Evolutionary conservation across 768 basidiomycete genomes (phyloP), one percentile per base, ranked within the genome.

Genomic region (Xerocomus brunneocitrinus): DNA sequence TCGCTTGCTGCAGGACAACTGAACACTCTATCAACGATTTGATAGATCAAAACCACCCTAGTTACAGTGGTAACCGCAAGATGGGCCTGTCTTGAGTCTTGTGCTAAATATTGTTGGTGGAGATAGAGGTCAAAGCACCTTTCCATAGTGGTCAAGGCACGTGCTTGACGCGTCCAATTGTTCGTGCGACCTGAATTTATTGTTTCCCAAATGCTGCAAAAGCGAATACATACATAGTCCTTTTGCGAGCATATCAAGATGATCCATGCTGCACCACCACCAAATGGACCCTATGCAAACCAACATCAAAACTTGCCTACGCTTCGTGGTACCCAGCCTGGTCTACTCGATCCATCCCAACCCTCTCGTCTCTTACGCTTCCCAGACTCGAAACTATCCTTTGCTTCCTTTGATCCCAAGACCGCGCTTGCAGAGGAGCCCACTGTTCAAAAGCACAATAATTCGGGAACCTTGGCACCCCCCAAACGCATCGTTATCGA

Each of bases 401-500:
- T 91, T 60, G 86, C 89, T 9, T 78, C 77, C n/a, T 89, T 87
- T 54, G 81, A 91, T 63, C 85, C 88, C 5, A 75, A 75, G 49
- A 78, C 83, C 25, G 89, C 87, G 0, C 72, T 77, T n/a, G 68
- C 72, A 13, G 73, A 69, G 34, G 60, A 71, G 3, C 65, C 73
- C 16, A 72, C 73, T 51, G 27, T 74, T 19, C 73, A 65, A 31
- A 78, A 71, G 46, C 71, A 76, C 46, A 77, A 73, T 25, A 62
- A 75, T 10, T 71, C 76, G 35, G 75, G 77, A n/a, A 75, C 77
- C 36, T 70, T 75, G 1, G 74, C 75, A 45, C 74, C 80, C 5
- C 81, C 85, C 1, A 87, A 84, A 66, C 86, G 89, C 49, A 74
- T 91, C 61, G 86, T 91, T 2, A 74, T 91, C 32, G 89, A 91